Evolutionary conservation across 345 rosid species (phyloP).

Genomic region (Microcos paniculata): DNA sequence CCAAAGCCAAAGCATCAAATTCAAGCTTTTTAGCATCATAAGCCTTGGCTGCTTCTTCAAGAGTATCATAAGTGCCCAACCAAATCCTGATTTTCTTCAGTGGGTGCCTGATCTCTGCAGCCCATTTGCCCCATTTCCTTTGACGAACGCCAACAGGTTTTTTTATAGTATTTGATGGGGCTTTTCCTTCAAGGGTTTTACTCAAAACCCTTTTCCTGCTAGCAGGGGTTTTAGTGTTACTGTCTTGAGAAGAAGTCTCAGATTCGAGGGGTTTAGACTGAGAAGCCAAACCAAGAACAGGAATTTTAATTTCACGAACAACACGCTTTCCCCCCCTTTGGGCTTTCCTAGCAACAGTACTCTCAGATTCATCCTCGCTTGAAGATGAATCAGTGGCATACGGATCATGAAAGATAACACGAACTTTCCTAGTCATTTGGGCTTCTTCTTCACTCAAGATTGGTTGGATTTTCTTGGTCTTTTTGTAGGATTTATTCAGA

Average conservation of each 20-base stretch:
- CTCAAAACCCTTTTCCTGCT: conserved; percentile 27
- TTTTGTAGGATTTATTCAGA: conserved; percentile 26
- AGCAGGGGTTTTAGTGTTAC: conserved; percentile 42
- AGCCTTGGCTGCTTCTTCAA: conserved; percentile 80
- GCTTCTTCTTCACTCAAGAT: conserved; percentile 22
- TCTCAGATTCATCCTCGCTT: conserved; percentile 66
- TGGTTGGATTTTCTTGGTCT: conserved; percentile 22
- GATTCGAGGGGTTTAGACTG: conserved; percentile 26
- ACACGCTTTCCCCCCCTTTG: conserved; percentile 44
- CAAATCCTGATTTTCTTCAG: conserved; percentile 52
- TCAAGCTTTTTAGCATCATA: conserved; percentile 62
- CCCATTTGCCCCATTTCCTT: conserved; percentile 90
- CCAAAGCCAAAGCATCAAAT: conserved; percentile 44
- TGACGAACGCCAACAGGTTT: conserved; percentile 72
- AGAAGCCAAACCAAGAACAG: conserved; percentile 18
- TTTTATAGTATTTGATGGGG: not conserved
- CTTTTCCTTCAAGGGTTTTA: conserved; percentile 13
- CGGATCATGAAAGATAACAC: conserved; percentile 77
- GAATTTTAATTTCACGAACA: conserved; percentile 56
- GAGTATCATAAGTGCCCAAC: conserved; percentile 76
- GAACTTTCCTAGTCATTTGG: conserved; percentile 48
- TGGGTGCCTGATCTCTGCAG: conserved; percentile 86
- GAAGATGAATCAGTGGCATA: conserved; percentile 88
- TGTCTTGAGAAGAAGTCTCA: conserved; percentile 65
- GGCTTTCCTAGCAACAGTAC: not conserved